These are phyloP conservation scores for Heritiera fomes DNA, from an alignment of 345 rosid genomes.

Conservation along the genomic window DNA sequence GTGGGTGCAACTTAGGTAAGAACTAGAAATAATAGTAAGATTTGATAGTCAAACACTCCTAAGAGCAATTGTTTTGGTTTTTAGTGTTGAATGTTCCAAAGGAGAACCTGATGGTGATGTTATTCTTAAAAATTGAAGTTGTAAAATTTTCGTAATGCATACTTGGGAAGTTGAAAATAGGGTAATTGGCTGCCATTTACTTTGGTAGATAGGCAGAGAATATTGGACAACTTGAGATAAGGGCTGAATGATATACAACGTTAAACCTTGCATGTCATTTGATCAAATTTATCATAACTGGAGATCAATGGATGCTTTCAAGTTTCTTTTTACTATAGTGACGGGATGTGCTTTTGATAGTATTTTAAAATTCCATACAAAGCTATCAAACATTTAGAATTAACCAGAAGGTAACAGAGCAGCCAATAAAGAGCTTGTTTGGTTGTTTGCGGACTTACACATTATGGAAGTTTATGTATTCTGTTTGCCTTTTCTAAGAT, in stretches of 20 bases:
- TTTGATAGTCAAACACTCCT: not conserved
- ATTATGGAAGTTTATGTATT: not conserved
- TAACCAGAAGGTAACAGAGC: not conserved
- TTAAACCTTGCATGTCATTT: not conserved
- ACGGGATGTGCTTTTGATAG: not conserved
- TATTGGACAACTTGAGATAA: not conserved
- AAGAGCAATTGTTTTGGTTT: not conserved
- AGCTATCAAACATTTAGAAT: not conserved
- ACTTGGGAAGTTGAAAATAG: not conserved
- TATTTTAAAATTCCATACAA: not conserved
- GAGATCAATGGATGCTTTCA: not conserved
- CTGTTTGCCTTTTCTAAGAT: slow-evolving; percentile 1
- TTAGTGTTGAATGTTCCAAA: not conserved
- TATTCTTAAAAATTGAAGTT: not conserved
- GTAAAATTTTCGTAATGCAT: not conserved
- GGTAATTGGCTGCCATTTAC: not conserved
- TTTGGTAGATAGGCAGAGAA: not conserved
- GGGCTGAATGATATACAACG: not conserved
- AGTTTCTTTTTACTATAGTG: not conserved
- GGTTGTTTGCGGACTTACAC: not conserved
- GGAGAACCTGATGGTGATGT: not conserved
- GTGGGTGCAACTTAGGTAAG: not conserved
- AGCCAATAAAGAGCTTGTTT: not conserved
- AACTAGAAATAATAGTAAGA: not conserved
- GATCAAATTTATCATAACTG: not conserved